These are phyloP conservation scores for Stagonosporopsis rhizophila DNA, from an alignment of 2,329 filamentous ascomycete species.

Conservation along the genomic window DNA sequence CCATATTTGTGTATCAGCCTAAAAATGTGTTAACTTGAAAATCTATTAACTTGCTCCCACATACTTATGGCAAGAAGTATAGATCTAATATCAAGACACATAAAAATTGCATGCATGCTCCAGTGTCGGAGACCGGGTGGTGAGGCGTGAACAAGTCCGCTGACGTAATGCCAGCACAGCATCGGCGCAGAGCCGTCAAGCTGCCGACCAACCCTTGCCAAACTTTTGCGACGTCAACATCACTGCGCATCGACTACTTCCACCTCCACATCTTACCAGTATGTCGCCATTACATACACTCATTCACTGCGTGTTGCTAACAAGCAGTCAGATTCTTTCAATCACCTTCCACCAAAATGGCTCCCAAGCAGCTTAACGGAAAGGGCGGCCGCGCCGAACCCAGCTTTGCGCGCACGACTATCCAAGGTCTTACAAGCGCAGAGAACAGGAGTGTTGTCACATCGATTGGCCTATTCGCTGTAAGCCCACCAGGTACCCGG, in stretches of 20 bases:
- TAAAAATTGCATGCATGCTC: too few relatives aligned
- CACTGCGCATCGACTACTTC: slow-evolving; percentile 13
- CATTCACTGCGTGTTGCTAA: neutral
- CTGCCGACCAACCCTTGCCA: slow-evolving; percentile 25
- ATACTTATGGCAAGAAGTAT: too few relatives aligned
- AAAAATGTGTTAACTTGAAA: too few relatives aligned
- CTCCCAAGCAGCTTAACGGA: slow-evolving; percentile 40
- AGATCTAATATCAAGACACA: too few relatives aligned
- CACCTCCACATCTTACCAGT: slow-evolving; percentile 11
- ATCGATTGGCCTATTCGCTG: slow-evolving; percentile 58
- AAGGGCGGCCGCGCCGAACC: slow-evolving; percentile 43
- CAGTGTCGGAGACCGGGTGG: neutral
- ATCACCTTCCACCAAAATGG: slow-evolving; percentile 28
- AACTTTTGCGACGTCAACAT: slow-evolving; percentile 33
- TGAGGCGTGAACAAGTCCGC: neutral
- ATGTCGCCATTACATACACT: neutral
- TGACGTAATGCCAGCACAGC: slow-evolving; percentile 1
- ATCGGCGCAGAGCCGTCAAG: slow-evolving; percentile 9
- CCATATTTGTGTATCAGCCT: too few relatives aligned
- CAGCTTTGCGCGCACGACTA: slow-evolving; percentile 50
- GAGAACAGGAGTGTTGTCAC: slow-evolving; percentile 60
- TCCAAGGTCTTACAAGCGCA: slow-evolving; percentile 52
- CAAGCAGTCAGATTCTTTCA: neutral
- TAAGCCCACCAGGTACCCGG: slow-evolving; percentile 44
- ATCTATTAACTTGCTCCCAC: too few relatives aligned